These are phyloP conservation scores for Kalmusia sp. DNA, from an alignment of 2,329 filamentous ascomycete genomes.

Conservation along the genomic window DNA sequence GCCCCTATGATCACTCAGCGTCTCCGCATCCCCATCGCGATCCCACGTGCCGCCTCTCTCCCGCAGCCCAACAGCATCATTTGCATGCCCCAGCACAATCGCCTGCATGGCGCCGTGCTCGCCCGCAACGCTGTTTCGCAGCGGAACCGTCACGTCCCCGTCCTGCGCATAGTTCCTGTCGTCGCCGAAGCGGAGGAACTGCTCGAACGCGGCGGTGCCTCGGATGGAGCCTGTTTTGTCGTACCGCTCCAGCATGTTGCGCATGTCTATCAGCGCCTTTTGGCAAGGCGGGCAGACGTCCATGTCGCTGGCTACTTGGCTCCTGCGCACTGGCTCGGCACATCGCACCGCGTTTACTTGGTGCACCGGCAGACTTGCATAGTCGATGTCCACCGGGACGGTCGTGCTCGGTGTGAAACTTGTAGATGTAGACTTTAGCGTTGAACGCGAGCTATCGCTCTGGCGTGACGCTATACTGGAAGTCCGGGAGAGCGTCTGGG, in stretches of 20 bases:
- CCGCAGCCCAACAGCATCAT: not conserved
- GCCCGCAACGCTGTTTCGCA: conserved; percentile 2
- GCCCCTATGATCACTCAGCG: conserved; percentile 4
- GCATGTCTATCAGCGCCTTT: not conserved
- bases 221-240: conserved; percentile 6
- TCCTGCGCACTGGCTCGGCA: not conserved
- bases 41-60: conserved; percentile 1
- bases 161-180: not conserved
- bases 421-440: not conserved
- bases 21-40: not conserved
- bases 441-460: not conserved
- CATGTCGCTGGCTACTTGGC: conserved; percentile 1
- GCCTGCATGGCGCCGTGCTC: conserved; percentile 4
- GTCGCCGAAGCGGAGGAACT: conserved; percentile 1
- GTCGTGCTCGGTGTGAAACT: conserved; percentile 7
- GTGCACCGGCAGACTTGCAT: not conserved
- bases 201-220: conserved; percentile 2
- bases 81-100: not conserved
- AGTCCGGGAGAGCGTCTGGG: not conserved
- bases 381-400: not conserved
- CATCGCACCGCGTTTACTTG: conserved; percentile 2
- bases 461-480: not conserved
- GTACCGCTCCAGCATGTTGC: conserved; percentile 7
- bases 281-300: not conserved
- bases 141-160: conserved; percentile 1